These are phyloP conservation scores for Hyphopichia burtonii DNA, from an alignment of 1,139 yeast genomes.

Conservation along the genomic window DNA sequence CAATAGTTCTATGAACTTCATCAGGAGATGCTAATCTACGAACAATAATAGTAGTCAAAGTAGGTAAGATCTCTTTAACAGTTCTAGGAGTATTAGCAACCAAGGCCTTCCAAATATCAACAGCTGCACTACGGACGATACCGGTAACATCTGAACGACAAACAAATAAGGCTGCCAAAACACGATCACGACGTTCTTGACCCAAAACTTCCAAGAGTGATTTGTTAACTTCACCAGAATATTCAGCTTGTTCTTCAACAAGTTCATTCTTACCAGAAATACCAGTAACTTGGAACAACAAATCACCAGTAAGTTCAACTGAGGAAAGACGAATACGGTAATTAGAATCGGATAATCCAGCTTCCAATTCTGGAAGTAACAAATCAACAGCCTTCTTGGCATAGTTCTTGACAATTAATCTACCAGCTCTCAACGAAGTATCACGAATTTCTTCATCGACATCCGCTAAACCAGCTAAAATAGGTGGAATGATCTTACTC, in stretches of 20 bases:
- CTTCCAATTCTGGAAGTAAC: constrained; percentile 88
- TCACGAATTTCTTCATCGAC: constrained; percentile 84
- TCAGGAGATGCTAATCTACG: constrained; percentile 80
- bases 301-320: constrained; percentile 95
- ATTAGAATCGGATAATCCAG: constrained; percentile 79
- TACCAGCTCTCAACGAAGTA: constrained; percentile 88
- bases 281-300: constrained; percentile 93
- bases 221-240: constrained; percentile 61
- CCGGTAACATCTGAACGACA: constrained; percentile 92
- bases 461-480: constrained; percentile 89
- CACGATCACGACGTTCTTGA: constrained; percentile 80
- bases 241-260: constrained; percentile 58
- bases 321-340: constrained; percentile 91
- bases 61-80: constrained; percentile 88
- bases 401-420: constrained; percentile 86
- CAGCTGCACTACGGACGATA: constrained; percentile 85
- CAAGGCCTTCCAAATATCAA: constrained; percentile 95
- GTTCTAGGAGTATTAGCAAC: constrained; percentile 96
- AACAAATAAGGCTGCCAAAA: constrained; percentile 79
- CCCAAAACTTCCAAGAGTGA: constrained; percentile 77
- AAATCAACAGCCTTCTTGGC: constrained; percentile 93
- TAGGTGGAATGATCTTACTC: constrained; percentile 82
- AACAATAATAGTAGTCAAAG: constrained; percentile 77
- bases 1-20: constrained; percentile 77
- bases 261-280: constrained; percentile 69